Percentiles rank a stretch among this genome's conserved stretches.
phyloP scores from a whole-genome alignment of 495 filamentous ascomycete species.

The Xylaria longipes region DNA sequence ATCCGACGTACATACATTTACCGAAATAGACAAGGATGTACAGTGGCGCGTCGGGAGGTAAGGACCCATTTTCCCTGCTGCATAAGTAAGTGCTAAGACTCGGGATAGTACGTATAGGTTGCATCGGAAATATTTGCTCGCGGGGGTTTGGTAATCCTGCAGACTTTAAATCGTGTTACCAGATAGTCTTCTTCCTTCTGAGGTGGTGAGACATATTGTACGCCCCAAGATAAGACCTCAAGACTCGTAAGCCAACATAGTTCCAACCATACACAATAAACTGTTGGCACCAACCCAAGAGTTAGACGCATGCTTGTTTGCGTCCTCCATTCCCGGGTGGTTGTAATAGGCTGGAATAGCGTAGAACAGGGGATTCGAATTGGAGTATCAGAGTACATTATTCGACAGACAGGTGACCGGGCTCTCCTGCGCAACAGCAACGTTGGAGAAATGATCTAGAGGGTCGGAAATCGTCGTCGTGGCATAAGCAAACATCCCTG shows the following conservation, averaged over 20 bases:
- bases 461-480: too few relatives aligned
- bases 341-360: background rate
- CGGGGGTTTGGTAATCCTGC: background rate
- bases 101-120: background rate
- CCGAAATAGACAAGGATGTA: background rate
- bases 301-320: background rate
- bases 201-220: background rate
- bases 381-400: slow-evolving; percentile 4
- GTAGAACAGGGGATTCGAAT: background rate
- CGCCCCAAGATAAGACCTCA: background rate
- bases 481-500: background rate
- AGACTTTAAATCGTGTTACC: background rate
- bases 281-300: background rate
- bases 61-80: background rate
- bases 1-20: background rate
- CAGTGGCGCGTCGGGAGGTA: background rate
- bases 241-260: background rate
- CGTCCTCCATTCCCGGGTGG: background rate
- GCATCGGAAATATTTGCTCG: slow-evolving; percentile 13
- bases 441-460: background rate
- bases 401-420: slow-evolving; percentile 12
- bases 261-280: background rate
- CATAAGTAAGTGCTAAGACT: background rate
- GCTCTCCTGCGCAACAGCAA: slow-evolving; percentile 7
- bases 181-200: background rate